A percentile compares a stretch with the other conserved stretches of the same genome.
These are phyloP conservation scores for Ochromonas danica DNA, from an alignment of 108 stramenopile genomes.

Conservation along the genomic window DNA sequence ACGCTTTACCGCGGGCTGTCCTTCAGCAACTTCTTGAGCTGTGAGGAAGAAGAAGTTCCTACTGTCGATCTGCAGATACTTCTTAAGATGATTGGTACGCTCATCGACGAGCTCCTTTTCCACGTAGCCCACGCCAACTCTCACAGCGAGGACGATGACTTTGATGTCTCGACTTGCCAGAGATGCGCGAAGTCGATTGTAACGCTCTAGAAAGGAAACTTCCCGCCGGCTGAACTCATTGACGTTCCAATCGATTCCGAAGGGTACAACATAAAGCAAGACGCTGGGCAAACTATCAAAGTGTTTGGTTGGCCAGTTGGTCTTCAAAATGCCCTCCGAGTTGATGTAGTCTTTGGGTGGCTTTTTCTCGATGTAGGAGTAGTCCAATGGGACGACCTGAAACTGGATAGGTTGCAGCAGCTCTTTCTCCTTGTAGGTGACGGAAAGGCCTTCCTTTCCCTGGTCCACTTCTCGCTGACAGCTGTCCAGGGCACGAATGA, in stretches of 20 bases:
- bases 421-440: not conserved
- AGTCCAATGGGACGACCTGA: not conserved
- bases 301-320: conserved; percentile 10
- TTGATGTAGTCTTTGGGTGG: not conserved
- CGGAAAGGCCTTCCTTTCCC: too few relatives aligned
- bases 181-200: not conserved
- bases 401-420: not conserved
- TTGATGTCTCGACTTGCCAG: conserved; percentile 16
- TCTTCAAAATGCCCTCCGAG: conserved; percentile 20
- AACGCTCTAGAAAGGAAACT: not conserved
- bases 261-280: not conserved
- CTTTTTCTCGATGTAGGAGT: conserved; percentile 25
- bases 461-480: too few relatives aligned
- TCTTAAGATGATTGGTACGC: not conserved
- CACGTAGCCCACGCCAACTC: not conserved
- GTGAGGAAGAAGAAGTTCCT: conserved; percentile 23
- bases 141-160: not conserved
- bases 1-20: not conserved
- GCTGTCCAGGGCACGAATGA: not conserved
- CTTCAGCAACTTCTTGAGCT: not conserved
- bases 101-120: conserved; percentile 31
- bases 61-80: not conserved
- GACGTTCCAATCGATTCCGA: conserved; percentile 18
- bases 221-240: conserved; percentile 7
- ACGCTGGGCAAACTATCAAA: not conserved